phyloP scores from a whole-genome alignment of 169 alveolate genomes.

The Cryptosporidium meleagridis region DNA sequence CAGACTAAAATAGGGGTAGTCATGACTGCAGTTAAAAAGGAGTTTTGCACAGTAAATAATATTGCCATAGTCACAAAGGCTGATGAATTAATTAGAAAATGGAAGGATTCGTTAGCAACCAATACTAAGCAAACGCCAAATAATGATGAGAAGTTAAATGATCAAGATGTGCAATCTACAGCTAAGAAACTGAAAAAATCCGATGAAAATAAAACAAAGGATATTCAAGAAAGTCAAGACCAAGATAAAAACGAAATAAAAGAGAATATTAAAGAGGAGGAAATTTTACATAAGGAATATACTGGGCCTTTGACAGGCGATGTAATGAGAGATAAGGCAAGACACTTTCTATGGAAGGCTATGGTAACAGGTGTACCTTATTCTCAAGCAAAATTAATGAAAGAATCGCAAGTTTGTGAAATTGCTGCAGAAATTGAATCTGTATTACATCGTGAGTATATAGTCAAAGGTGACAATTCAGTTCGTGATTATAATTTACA shows the following conservation, averaged over 20 bases:
- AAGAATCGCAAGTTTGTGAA: conserved; percentile 77
- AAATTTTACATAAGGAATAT: conserved; percentile 53
- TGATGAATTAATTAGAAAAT: conserved; percentile 59
- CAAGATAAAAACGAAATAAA: background rate
- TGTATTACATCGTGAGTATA: conserved; percentile 78
- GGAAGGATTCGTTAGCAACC: conserved; percentile 39
- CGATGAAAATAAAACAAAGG: conserved; percentile 62
- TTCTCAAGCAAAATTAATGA: conserved; percentile 82
- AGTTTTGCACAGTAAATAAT: conserved; percentile 26
- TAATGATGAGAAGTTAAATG: conserved; percentile 79
- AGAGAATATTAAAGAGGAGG: conserved; percentile 30
- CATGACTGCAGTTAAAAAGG: conserved; percentile 81
- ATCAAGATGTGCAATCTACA: conserved; percentile 67
- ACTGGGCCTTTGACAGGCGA: conserved; percentile 77
- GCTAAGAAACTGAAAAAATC: conserved; percentile 40
- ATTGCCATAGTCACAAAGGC: conserved; percentile 37
- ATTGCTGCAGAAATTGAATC: conserved; percentile 82
- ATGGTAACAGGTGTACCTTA: conserved; percentile 68
- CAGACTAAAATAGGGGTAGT: conserved; percentile 84
- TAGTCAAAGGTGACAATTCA: conserved; percentile 75
- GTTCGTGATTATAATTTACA: conserved; percentile 86
- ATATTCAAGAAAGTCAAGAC: conserved; percentile 7
- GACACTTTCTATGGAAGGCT: conserved; percentile 76
- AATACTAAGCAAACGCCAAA: background rate
- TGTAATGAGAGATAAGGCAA: conserved; percentile 79